A percentile compares a stretch with the other conserved stretches of the same genome.
These are phyloP conservation scores for Ogataea methylovora DNA, from an alignment of 805 yeast species.

Conservation along the genomic window DNA sequence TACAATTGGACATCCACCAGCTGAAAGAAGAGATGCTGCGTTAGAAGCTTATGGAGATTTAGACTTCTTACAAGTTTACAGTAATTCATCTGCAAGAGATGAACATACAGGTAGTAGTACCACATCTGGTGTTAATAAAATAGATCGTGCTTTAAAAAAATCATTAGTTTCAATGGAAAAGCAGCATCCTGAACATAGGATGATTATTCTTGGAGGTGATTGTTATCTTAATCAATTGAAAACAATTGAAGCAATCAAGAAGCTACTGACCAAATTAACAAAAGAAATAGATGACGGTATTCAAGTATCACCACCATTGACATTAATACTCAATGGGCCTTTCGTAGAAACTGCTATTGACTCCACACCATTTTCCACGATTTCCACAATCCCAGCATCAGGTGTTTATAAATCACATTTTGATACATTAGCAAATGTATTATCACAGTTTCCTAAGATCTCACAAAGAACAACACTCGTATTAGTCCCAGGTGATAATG, in stretches of 20 bases:
- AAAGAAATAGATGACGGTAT: slow-evolving; percentile 31
- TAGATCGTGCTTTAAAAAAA: slow-evolving; percentile 52
- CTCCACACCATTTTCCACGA: slow-evolving; percentile 39
- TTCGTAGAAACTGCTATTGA: slow-evolving; percentile 62
- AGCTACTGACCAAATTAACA: slow-evolving; percentile 49
- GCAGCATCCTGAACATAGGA: slow-evolving; percentile 44
- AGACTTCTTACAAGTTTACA: slow-evolving; percentile 43
- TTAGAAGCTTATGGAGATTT: slow-evolving; percentile 69
- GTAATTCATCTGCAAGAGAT: neutral
- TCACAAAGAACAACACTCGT: slow-evolving; percentile 49
- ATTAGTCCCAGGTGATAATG: slow-evolving; percentile 84
- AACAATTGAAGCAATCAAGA: slow-evolving; percentile 56
- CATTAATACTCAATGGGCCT: slow-evolving; percentile 77
- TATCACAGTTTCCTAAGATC: slow-evolving; percentile 52
- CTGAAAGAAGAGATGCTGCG: slow-evolving; percentile 64
- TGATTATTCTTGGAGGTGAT: slow-evolving; percentile 72
- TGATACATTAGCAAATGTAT: slow-evolving; percentile 61
- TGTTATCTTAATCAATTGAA: slow-evolving; percentile 54
- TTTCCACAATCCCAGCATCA: slow-evolving; percentile 39
- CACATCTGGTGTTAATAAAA: no score
- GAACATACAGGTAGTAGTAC: slow-evolving; percentile 2
- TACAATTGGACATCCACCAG: slow-evolving; percentile 79
- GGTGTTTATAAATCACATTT: slow-evolving; percentile 59
- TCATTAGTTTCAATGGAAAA: slow-evolving; percentile 52
- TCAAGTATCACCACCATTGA: slow-evolving; percentile 38